Percentiles rank a stretch among this genome's conserved stretches.
Conservation (phyloP, 345 rosid genomes). For the Syzygium aromaticum region DNA sequence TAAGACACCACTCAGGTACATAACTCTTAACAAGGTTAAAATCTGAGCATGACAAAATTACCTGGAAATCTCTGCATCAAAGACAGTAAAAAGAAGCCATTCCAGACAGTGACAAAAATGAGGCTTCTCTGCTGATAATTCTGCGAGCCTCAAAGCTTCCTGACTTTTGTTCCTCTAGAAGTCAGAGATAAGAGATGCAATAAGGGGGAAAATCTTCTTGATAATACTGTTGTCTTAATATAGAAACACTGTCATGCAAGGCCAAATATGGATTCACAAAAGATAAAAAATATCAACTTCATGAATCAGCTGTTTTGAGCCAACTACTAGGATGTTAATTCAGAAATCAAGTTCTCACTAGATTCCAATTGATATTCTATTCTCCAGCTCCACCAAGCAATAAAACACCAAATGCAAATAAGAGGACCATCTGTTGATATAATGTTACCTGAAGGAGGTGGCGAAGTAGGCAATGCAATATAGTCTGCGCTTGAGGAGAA, state of each 20-base stretch:
- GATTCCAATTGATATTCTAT: not conserved
- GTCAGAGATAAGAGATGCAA: constrained; percentile 9
- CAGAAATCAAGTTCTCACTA: not conserved
- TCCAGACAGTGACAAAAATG: constrained; percentile 96
- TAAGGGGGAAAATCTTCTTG: not conserved
- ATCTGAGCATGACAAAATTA: constrained; percentile 12
- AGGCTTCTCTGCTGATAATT: constrained; percentile 88
- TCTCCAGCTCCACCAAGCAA: not conserved
- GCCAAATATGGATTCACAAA: not conserved
- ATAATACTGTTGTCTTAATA: not conserved
- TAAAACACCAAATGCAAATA: not conserved
- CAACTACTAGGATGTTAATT: not conserved
- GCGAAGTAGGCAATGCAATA: constrained; percentile 91
- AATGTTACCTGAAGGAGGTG: constrained; percentile 89
- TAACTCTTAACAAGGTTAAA: not conserved
- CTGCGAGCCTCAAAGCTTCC: constrained; percentile 78
- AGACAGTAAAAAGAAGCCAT: constrained; percentile 98
- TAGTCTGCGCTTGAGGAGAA: constrained; percentile 96
- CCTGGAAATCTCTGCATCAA: constrained; percentile 96
- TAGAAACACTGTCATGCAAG: not conserved
- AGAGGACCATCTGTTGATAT: not conserved
- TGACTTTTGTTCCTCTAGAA: constrained; percentile 81
- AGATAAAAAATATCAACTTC: not conserved
- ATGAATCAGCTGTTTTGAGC: not conserved
- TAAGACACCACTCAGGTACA: not conserved